A percentile compares a stretch with the other conserved stretches of the same genome.
Evolutionary conservation across 2,329 filamentous ascomycete species (phyloP).

Genomic region (Paracoccidioides brasiliensis): DNA sequence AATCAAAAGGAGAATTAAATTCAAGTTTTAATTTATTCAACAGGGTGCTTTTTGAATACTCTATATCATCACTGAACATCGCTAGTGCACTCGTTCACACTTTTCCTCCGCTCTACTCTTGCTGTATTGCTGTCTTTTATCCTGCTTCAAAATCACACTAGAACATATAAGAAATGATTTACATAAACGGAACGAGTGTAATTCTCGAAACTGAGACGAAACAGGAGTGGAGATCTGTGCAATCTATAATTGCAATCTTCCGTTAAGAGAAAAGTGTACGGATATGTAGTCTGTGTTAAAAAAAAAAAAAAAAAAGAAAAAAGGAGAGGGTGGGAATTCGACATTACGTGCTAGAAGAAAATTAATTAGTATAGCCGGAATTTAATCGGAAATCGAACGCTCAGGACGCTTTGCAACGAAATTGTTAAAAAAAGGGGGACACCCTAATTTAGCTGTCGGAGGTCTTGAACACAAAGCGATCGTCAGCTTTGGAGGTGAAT

Average conservation of each 20-base stretch:
- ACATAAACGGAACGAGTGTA: not conserved
- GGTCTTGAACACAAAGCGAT: conserved; percentile 52
- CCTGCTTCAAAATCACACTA: not conserved
- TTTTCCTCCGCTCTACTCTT: not conserved
- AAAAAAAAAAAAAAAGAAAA: conserved; percentile 11
- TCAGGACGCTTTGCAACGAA: not conserved
- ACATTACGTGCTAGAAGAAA: conserved; percentile 1
- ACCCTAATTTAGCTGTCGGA: conserved; percentile 19
- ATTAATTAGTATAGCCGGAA: not conserved
- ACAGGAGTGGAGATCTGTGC: conserved; percentile 5
- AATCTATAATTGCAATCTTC: not conserved
- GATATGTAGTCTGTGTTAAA: not conserved
- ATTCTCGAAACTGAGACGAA: not conserved
- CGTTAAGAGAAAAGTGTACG: not conserved
- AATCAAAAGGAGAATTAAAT: too few species aligned
- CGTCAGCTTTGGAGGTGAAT: conserved; percentile 54
- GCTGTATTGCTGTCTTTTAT: not conserved
- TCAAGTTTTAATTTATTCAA: too few species aligned
- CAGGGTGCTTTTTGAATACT: not conserved
- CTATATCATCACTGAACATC: not conserved
- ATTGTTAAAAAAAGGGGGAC: not conserved
- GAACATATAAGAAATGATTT: not conserved
- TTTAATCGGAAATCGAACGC: not conserved
- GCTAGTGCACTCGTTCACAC: not conserved
- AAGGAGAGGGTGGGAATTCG: conserved; percentile 19